Conservation (phyloP, 805 yeast species). For the Monosporozyma siamensis region DNA sequence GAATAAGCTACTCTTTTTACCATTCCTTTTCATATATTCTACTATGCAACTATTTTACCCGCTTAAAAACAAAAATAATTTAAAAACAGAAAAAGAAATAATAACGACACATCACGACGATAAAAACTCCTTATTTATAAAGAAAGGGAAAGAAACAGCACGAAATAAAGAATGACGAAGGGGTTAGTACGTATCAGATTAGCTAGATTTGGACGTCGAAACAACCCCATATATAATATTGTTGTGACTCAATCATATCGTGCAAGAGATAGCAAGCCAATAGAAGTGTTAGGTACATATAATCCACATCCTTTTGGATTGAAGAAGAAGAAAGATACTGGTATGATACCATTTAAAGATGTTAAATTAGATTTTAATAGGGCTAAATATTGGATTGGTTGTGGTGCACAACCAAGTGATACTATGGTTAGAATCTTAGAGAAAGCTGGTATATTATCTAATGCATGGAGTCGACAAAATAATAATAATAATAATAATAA, state of each 20-base stretch:
- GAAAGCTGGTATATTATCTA: conserved; percentile 53
- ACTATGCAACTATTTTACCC: too few relatives aligned
- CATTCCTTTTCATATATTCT: too few relatives aligned
- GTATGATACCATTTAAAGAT: conserved; percentile 56
- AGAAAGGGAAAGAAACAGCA: too few relatives aligned
- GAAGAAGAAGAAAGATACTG: conserved; percentile 37
- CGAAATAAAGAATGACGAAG: conserved; percentile 26
- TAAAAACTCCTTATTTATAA: too few relatives aligned
- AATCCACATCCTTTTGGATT: conserved; percentile 55
- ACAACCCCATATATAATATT: conserved; percentile 82
- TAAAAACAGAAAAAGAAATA: too few relatives aligned
- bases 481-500: neutral
- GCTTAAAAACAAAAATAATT: too few relatives aligned
- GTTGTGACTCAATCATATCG: conserved; percentile 69
- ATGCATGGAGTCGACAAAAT: conserved; percentile 21
- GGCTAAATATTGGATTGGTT: conserved; percentile 93
- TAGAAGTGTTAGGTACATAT: conserved; percentile 92
- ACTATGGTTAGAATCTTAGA: conserved; percentile 67
- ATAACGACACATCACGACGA: too few relatives aligned
- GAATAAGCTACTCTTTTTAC: too few relatives aligned
- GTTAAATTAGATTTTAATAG: conserved; percentile 78
- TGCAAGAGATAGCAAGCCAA: conserved; percentile 83
- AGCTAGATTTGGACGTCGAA: conserved; percentile 86
- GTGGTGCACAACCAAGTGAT: conserved; percentile 90
- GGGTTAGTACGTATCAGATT: conserved; percentile 80